Evolutionary conservation across 345 rosid species (phyloP).

Genomic region (Pelargonium nanum): DNA sequence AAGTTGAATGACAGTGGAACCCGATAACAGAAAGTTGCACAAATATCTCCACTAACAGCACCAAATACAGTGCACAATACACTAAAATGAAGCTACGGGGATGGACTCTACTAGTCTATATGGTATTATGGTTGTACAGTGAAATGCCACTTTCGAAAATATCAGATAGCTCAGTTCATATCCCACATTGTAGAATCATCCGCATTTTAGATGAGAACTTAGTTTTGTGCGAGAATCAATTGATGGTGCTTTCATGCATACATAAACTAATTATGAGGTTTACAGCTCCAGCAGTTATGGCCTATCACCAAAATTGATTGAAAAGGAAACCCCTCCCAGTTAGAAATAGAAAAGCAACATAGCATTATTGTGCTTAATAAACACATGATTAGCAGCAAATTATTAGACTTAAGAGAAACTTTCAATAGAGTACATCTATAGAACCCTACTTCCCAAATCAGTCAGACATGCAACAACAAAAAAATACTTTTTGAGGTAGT

Average conservation of each 20-base stretch:
- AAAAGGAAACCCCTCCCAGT: not conserved
- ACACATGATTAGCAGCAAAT: too few relatives aligned
- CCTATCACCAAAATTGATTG: not conserved
- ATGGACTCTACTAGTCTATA: not conserved
- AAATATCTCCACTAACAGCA: not conserved
- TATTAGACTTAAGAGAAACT: too few relatives aligned
- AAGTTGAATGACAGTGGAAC: not conserved
- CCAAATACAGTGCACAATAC: not conserved
- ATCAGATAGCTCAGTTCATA: not conserved
- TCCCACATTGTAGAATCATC: not conserved
- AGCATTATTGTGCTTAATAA: not conserved
- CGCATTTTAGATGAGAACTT: not conserved
- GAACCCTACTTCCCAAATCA: not conserved
- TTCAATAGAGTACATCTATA: not conserved
- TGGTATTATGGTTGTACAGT: not conserved
- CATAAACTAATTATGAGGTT: not conserved
- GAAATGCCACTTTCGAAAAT: not conserved
- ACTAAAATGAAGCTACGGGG: not conserved
- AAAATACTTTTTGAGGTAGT: not conserved
- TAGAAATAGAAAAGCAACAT: not conserved
- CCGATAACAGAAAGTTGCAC: not conserved
- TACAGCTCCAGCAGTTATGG: not conserved
- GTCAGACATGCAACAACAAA: not conserved
- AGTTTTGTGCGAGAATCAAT: not conserved
- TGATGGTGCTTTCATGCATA: not conserved